Percentiles rank a stretch among this genome's conserved stretches.
These are phyloP conservation scores for Penicillium sp. DNA, from an alignment of 2,329 filamentous ascomycete species.

Conservation along the genomic window DNA sequence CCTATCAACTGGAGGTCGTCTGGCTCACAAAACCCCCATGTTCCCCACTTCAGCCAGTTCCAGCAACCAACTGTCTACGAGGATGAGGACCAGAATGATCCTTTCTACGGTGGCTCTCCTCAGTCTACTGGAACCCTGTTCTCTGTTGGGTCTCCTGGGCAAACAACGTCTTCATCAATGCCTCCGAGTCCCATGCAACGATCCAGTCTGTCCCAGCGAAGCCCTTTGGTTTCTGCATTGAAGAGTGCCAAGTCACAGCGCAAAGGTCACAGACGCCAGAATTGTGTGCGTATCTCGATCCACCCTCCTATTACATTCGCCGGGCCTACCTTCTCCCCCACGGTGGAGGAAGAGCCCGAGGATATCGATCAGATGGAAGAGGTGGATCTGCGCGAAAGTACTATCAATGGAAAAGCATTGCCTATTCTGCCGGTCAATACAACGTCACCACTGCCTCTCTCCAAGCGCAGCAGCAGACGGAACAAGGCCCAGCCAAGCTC, in stretches of 20 bases:
- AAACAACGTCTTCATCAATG: constrained; percentile 9
- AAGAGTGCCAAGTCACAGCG: constrained; percentile 31
- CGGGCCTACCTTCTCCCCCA: constrained; percentile 31
- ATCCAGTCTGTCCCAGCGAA: constrained; percentile 19
- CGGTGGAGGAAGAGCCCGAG: constrained; percentile 34
- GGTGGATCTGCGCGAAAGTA: constrained; percentile 21
- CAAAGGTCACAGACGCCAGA: constrained; percentile 41
- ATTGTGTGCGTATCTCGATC: constrained; percentile 42
- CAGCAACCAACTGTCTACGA: constrained; percentile 23
- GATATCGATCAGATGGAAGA: constrained; percentile 32
- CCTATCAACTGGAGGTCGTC: constrained; percentile 10
- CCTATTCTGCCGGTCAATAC: constrained; percentile 8
- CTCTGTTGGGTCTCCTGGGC: constrained; percentile 18
- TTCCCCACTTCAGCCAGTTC: constrained; percentile 24
- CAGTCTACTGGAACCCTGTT: constrained; percentile 17
- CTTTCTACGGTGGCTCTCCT: constrained; percentile 23
- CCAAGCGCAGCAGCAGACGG: constrained; percentile 19
- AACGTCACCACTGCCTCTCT: constrained; percentile 11
- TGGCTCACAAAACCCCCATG: constrained; percentile 13
- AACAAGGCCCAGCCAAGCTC: constrained; percentile 17
- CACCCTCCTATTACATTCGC: constrained; percentile 35
- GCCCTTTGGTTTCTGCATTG: constrained; percentile 29
- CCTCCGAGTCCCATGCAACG: constrained; percentile 22
- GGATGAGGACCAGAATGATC: constrained; percentile 22
- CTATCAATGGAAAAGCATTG: constrained; percentile 17